Base-by-base conservation (phyloP, 2,329 filamentous ascomycete species). In the Aspergillus hiratsukae region DNA sequence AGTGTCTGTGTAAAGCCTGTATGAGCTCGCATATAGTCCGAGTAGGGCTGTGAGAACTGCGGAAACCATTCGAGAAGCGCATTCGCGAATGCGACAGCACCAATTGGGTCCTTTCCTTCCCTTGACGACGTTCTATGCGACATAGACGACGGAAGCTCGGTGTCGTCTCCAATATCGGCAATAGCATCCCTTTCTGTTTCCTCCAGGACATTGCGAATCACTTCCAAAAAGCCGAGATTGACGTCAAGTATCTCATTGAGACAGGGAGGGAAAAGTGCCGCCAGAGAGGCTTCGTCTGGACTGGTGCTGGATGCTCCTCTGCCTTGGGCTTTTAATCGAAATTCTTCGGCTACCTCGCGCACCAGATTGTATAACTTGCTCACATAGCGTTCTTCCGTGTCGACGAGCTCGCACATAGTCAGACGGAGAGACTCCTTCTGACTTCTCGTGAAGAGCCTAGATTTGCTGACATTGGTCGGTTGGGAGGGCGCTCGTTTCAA, bases 311-410 rank as follows among this genome's bases (percentile, higher is more conserved):
- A 79, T 31, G 80, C 70, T 11, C 78, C 73, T 64, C 82, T 82
- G 29, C 76, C 77, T 64, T 81, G 85, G 3, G 88, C 87, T 60
- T 86, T 87, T 51, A 87, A 78, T 31, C 89, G 86, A 66, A 95
- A 92, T 59, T 95, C 89, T 54, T 85, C 84, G 27, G 91, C 91
- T 29, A 97, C 85, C 57, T 87, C 85, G 60, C 89, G 85, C 45
- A 96, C 88, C 58, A 99, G 76, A 63, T 94, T 89, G 59, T 89
- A 85, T 55, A 99, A 76, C 72, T 97, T 97, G 65, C 83, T 82
- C 45, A 99, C 91, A 73, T 97, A 99, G 72, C 90, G 87, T 70
- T 94, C 91, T 72, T 99, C 94, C 0, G 94, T 99, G 66, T 96
- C 90, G 35, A 97, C 84, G 58, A 97, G 77, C 72, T 99, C 94